Evolutionary conservation across 306 rosid species (phyloP).

Genomic region (Boehmeria nivea): DNA sequence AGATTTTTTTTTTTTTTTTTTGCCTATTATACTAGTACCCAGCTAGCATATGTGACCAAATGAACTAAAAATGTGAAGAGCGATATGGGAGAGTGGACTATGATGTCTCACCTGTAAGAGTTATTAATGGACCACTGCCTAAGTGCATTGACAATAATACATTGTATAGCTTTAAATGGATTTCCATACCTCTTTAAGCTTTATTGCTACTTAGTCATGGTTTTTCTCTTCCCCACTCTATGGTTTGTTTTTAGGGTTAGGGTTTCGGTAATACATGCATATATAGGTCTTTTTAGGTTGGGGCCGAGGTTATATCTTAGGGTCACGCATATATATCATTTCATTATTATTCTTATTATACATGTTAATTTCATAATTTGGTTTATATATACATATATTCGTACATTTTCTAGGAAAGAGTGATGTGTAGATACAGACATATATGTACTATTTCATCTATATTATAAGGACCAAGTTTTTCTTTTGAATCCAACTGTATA

Average conservation of each 20-base stretch:
- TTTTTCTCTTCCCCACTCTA: not conserved
- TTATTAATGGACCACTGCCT: conserved; percentile 18
- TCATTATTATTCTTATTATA: not conserved
- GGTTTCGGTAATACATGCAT: not conserved
- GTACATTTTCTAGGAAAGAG: not conserved
- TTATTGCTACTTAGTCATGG: not conserved
- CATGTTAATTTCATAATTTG: not conserved
- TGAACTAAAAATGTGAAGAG: not conserved
- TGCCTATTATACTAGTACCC: no score
- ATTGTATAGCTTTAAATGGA: conserved; percentile 5
- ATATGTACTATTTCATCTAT: no score
- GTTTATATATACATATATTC: not conserved
- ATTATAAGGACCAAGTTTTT: no score
- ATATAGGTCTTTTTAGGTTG: conserved; percentile 5
- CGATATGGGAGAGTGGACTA: conserved; percentile 8
- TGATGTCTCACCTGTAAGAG: conserved; percentile 25
- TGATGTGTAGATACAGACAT: no score
- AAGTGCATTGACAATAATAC: conserved; percentile 4
- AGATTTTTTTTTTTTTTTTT: no score
- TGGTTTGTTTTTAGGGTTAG: not conserved
- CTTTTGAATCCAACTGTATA: no score
- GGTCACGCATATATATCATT: not conserved
- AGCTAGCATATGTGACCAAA: not conserved
- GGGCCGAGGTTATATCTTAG: conserved; percentile 1
- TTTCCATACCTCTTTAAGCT: conserved; percentile 9